Percentiles rank a stretch among this genome's conserved stretches.
These are phyloP conservation scores for Agapanthus africanus DNA, from an alignment of 106 monocot species.

Conservation along the genomic window DNA sequence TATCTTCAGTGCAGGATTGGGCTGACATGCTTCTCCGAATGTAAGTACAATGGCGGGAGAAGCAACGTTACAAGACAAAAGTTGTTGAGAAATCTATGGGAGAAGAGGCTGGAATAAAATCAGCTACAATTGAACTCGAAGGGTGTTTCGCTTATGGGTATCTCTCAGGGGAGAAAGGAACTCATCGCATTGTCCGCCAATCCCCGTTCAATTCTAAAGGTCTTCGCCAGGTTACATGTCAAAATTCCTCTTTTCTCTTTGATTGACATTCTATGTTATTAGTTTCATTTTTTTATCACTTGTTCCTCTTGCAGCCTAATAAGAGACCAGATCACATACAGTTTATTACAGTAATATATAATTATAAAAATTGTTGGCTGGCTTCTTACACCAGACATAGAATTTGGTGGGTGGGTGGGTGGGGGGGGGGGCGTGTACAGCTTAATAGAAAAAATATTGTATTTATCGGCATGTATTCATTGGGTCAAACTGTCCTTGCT, in stretches of 20 bases:
- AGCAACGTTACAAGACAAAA: conserved; percentile 76
- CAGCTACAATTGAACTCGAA: conserved; percentile 84
- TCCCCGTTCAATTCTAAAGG: conserved; percentile 99
- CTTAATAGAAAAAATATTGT: neutral
- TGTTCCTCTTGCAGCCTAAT: neutral
- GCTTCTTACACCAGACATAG: no score
- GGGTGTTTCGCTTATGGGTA: conserved; percentile 97
- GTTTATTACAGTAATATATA: neutral
- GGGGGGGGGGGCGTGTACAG: no score
- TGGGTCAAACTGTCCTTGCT: neutral
- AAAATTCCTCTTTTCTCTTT: neutral
- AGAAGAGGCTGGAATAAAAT: conserved; percentile 96
- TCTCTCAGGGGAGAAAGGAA: conserved; percentile 95
- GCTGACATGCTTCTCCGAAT: conserved; percentile 91
- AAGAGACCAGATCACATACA: neutral
- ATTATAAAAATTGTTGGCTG: neutral
- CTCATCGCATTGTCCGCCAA: conserved; percentile 88
- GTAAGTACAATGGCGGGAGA: conserved; percentile 94
- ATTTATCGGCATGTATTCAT: no score
- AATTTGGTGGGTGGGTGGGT: neutral
- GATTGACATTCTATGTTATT: neutral
- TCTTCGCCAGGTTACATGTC: conserved; percentile 73
- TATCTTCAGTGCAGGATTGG: conserved; percentile 96
- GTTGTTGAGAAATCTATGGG: conserved; percentile 94
- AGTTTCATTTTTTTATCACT: neutral